Base-by-base conservation (phyloP, 176 grass and related monocot genomes). In the Phoenix dactylifera region DNA sequence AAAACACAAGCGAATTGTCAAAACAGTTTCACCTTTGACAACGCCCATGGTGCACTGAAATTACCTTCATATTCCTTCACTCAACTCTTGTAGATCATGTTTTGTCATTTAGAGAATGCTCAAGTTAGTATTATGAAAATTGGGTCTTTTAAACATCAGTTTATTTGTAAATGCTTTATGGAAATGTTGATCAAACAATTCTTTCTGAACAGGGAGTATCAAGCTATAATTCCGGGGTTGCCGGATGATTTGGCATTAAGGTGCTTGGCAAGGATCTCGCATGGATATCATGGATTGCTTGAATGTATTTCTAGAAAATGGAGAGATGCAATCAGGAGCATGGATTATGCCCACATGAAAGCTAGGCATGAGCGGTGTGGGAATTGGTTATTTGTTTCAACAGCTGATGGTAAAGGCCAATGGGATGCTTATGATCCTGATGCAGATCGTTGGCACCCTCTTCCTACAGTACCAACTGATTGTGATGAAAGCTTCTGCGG, bases 341-440 rank as follows among this genome's bases (percentile, higher is more conserved):
- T 26, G 7, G 69, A 72, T 30, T 72, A 72, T 29, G 57, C 48
- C 26, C 69, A 30, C 28, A 22, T 62, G 24, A 72, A 72, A 20
- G 57, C 69, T 22, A 18, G 35, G 17, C 55, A 22, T 6, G 57
- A 55, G 30, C 62, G 44, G 57, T 53, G 69, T 7, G 69, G 58
- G 26, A 50, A 62, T 72, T 72, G 57, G 69, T 51, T 72, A 51
- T 72, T 72, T 72, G 58, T 62, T 52, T 62, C 56, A 5, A 12
- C 54, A 16, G 56, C 57, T 26, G 52, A 72, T 61, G 56, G 57
- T 51, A 24, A 24, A 24, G 52, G 32, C 23, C 24, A 26, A 20
- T 72, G 57, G 69, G 54, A 62, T 49, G 69, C 69, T 30, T 72
- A 72, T 52, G 69, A 72, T 72, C 25, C 69, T 54, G 69, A 72